Percentiles rank a stretch among this genome's conserved stretches.
Conservation (phyloP, 345 rosid genomes). For the Aquilaria yunnanensis region DNA sequence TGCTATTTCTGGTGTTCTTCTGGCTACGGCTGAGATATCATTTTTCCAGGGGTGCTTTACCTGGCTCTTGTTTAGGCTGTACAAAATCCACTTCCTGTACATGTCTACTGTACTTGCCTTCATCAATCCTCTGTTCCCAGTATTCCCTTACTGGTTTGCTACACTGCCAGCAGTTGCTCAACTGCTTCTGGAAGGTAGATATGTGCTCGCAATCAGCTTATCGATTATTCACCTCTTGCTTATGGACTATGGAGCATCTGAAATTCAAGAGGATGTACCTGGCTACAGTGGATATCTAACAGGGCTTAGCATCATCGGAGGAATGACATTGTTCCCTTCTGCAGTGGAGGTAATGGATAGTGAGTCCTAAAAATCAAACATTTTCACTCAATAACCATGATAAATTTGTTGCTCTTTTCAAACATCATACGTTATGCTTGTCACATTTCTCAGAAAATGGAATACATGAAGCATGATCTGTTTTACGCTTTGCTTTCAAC, state of each 20-base stretch:
- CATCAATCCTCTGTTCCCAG: slow-evolving; percentile 68
- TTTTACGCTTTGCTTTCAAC: no score
- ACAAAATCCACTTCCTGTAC: slow-evolving; percentile 76
- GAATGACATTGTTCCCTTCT: slow-evolving; percentile 91
- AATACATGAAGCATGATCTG: not conserved
- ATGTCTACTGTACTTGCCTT: slow-evolving; percentile 81
- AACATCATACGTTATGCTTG: not conserved
- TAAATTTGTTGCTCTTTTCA: no score
- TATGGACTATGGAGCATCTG: slow-evolving; percentile 76
- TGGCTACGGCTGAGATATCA: slow-evolving; percentile 92
- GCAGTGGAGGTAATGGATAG: slow-evolving; percentile 65
- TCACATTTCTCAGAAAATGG: no score
- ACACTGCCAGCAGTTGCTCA: slow-evolving; percentile 79
- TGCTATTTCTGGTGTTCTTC: slow-evolving; percentile 83
- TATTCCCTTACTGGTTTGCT: slow-evolving; percentile 85
- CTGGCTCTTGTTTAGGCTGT: slow-evolving; percentile 85
- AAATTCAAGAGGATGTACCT: slow-evolving; percentile 89
- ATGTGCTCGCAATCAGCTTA: slow-evolving; percentile 52
- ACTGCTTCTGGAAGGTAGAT: slow-evolving; percentile 65
- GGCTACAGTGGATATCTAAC: slow-evolving; percentile 81
- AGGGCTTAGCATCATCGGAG: slow-evolving; percentile 95
- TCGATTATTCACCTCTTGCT: slow-evolving; percentile 68
- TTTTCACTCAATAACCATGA: no score
- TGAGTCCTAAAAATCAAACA: no score
- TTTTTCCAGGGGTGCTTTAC: slow-evolving; percentile 94